Conservation (phyloP, 1,139 yeast genomes). For the Kodamaea plutei region DNA sequence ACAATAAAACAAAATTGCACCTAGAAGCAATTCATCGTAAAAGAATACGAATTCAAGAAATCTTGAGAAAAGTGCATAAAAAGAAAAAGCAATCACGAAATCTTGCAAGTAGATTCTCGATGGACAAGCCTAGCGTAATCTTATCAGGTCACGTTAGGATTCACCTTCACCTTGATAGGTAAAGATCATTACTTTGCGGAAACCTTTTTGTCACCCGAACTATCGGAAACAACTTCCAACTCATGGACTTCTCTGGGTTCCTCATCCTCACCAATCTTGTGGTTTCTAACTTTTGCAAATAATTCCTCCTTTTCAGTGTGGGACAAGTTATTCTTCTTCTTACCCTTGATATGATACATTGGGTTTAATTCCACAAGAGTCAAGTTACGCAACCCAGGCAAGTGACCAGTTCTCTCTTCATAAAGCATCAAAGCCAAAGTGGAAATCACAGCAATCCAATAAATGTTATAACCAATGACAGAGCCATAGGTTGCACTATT, state of each 20-base stretch:
- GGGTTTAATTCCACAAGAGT: conserved; percentile 61
- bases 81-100: too few species aligned
- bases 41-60: too few species aligned
- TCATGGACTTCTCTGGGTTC: conserved; percentile 15
- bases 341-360: conserved; percentile 64
- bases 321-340: conserved; percentile 58
- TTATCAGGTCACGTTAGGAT: too few species aligned
- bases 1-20: too few species aligned
- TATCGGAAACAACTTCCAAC: conserved; percentile 4
- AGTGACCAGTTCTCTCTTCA: conserved; percentile 66
- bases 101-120: too few species aligned
- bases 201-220: conserved; percentile 7
- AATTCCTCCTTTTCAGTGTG: conserved; percentile 50
- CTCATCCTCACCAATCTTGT: conserved; percentile 23
- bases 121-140: too few species aligned
- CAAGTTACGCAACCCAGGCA: conserved; percentile 54
- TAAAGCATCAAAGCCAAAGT: conserved; percentile 57
- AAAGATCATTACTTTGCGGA: too few species aligned
- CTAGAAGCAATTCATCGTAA: too few species aligned
- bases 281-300: conserved; percentile 39
- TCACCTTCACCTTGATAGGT: too few species aligned
- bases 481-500: conserved; percentile 89
- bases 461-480: conserved; percentile 74
- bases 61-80: too few species aligned
- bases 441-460: conserved; percentile 66